Evolutionary conservation across 495 filamentous ascomycete genomes (phyloP), one percentile per base, ranked within the genome.

Genomic region (Aspergillus diversus): DNA sequence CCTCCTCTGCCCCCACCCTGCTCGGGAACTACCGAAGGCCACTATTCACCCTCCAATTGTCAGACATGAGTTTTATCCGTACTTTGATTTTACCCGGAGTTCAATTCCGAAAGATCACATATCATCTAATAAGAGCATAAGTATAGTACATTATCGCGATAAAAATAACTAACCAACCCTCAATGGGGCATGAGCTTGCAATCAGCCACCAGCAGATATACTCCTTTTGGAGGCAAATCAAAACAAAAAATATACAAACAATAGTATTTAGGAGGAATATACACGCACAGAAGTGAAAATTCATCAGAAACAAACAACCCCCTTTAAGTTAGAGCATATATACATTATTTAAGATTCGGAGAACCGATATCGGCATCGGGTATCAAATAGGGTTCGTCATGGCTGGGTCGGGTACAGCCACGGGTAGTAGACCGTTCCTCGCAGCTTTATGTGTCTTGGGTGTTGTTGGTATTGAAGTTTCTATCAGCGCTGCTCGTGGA

Each of bases 321-420:
- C 49, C 63, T 54, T 47, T 61, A 33, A 51, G 54, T 54, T 59
- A 51, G 60, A 37, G 21, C 56, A 55, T 47, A 52, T 58, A 17
- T 52, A 55, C 60, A 63, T 49, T 15, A 61, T 13, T 27, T 12
- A 35, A 47, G 13, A 37, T 50, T 17, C 11, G 47, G 21, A 12
- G 21, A 37, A 42, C 39, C 46, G 17, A 13, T 16, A 49, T 35
- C 11, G 35, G 11, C 11, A 54, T 27, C 3, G 35, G 61, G 48
- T 61, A 71, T 77, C 57, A 79, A 59, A 79, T 77, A 58, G 76
- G 76, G 70, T 79, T 79, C 68, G 77, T 65, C 72, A 79, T 79
- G 27, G 69, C 73, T 32, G 72, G 74, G 59, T 73, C 63, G 21
- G 76, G 75, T 5, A 77, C 69, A 8, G 75, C 75, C 32, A 72